Percentiles rank a stretch among this genome's conserved stretches.
These are phyloP conservation scores for Mucor lusitanicus DNA, from an alignment of 371 early-diverging fungal species.

Conservation along the genomic window DNA sequence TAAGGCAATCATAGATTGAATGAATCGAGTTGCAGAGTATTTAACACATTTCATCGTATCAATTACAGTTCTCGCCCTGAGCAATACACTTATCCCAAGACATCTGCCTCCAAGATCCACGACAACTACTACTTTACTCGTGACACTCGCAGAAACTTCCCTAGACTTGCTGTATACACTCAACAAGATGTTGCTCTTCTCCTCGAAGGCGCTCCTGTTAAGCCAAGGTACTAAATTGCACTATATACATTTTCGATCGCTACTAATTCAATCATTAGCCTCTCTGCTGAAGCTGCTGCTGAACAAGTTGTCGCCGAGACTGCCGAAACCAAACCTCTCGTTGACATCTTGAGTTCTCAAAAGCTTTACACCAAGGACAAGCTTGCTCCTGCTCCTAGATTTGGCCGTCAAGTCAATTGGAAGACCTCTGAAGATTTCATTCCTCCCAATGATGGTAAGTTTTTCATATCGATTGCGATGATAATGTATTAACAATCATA, in stretches of 20 bases:
- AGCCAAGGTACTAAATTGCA: conserved; percentile 37
- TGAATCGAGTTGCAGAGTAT: not conserved
- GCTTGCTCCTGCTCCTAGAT: conserved; percentile 44
- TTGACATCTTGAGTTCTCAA: conserved; percentile 39
- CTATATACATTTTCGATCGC: too few species aligned
- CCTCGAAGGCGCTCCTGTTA: conserved; percentile 52
- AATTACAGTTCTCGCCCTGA: conserved; percentile 52
- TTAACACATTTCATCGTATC: not conserved
- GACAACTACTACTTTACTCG: conserved; percentile 90
- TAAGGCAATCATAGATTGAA: conserved; percentile 19
- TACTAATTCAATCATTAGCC: conserved; percentile 11
- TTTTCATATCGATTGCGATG: not conserved
- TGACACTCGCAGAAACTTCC: conserved; percentile 90
- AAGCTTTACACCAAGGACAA: conserved; percentile 37
- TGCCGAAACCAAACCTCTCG: conserved; percentile 41
- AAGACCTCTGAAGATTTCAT: conserved; percentile 47
- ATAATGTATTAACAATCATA: not conserved
- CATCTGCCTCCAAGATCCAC: conserved; percentile 64
- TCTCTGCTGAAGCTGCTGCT: conserved; percentile 29
- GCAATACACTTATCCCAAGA: conserved; percentile 56
- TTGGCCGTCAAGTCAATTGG: conserved; percentile 45
- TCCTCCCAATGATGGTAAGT: conserved; percentile 50
- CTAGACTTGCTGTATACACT: conserved; percentile 82
- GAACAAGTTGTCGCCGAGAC: conserved; percentile 16
- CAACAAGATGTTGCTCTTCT: conserved; percentile 75